phyloP scores from a whole-genome alignment of 345 rosid genomes.

The Boechera retrofracta region DNA sequence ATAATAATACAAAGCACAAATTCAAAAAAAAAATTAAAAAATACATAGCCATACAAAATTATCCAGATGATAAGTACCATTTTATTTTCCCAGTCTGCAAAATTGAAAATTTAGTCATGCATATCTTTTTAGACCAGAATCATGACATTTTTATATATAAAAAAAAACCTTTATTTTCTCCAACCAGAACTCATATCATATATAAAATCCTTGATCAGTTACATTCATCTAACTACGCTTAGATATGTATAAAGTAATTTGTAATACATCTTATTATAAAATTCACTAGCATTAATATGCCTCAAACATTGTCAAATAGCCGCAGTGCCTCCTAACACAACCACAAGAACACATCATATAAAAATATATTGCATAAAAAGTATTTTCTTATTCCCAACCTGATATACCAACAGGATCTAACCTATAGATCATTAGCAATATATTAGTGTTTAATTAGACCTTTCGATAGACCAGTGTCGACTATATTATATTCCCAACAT shows the following conservation, averaged over 20 bases:
- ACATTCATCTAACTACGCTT: neutral
- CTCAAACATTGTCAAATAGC: constrained; percentile 40
- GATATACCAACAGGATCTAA: constrained; percentile 40
- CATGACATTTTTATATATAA: neutral
- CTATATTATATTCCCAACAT: constrained; percentile 22
- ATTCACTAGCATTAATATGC: neutral
- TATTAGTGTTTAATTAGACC: constrained; percentile 18
- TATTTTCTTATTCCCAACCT: constrained; percentile 11
- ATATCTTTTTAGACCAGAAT: neutral
- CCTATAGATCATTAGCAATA: constrained; percentile 29
- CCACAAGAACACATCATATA: constrained; percentile 21
- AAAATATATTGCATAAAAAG: neutral
- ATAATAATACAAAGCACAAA: neutral
- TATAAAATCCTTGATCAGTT: neutral
- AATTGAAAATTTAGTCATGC: neutral
- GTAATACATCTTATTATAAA: neutral
- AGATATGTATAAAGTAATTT: neutral
- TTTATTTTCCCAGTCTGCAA: neutral
- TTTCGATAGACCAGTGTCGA: constrained; percentile 2
- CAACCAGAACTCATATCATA: neutral
- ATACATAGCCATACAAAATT: neutral
- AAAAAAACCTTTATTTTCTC: neutral
- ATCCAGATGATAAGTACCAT: neutral
- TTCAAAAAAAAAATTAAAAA: neutral
- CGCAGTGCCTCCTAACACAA: constrained; percentile 34